phyloP scores from a whole-genome alignment of 768 basidiomycete genomes.

The Boletus rufocinnamomeus region DNA sequence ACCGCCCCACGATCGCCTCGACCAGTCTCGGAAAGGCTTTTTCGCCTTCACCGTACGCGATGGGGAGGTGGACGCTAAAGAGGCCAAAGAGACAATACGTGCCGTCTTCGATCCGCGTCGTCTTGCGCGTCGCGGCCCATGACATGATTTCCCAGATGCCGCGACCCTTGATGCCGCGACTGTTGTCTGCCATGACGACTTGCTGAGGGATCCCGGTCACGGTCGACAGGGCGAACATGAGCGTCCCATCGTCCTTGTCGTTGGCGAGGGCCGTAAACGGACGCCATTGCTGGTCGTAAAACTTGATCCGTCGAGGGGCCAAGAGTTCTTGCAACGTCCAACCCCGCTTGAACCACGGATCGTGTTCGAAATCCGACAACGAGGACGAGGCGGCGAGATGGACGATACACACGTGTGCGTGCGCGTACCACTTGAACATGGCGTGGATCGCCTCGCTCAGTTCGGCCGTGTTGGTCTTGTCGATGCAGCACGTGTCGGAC shows the following conservation, averaged over 20 bases:
- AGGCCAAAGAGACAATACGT: constrained; percentile 34
- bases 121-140: constrained; percentile 34
- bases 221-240: constrained; percentile 14
- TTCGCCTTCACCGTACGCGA: constrained; percentile 35
- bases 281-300: constrained; percentile 26
- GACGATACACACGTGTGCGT: constrained; percentile 32
- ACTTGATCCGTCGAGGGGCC: constrained; percentile 30
- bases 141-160: constrained; percentile 30
- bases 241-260: constrained; percentile 15
- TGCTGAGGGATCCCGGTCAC: constrained; percentile 25
- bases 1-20: constrained; percentile 17
- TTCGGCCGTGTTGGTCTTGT: constrained; percentile 26
- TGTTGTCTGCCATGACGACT: constrained; percentile 22
- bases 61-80: constrained; percentile 24
- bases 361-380: constrained; percentile 15
- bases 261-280: constrained; percentile 16
- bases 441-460: constrained; percentile 35
- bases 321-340: constrained; percentile 32
- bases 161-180: constrained; percentile 15
- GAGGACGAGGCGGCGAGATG: constrained; percentile 24
- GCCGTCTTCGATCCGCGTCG: constrained; percentile 30
- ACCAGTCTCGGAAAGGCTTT: constrained; percentile 31
- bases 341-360: constrained; percentile 31
- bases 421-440: constrained; percentile 36
- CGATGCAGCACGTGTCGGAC: constrained; percentile 37